Percentiles rank a stretch among this genome's conserved stretches.
phyloP scores from a whole-genome alignment of 2,329 filamentous ascomycete species.

The Exophiala alcalophila region DNA sequence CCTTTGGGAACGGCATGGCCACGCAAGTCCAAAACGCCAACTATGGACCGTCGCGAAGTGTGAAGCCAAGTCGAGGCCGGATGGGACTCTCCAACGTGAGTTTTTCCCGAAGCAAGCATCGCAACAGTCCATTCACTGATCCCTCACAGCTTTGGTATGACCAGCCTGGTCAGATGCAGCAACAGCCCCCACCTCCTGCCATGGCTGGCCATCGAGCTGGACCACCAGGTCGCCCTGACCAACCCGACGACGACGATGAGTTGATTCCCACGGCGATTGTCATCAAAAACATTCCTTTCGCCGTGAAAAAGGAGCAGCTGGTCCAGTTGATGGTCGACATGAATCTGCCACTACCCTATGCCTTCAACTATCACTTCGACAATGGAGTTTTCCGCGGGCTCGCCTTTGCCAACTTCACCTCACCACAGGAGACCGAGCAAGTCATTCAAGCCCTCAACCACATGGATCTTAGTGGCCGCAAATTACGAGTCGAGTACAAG shows the following conservation, averaged over 20 bases:
- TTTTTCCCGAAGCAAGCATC: conserved; percentile 30
- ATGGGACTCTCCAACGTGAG: conserved; percentile 71
- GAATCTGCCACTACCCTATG: conserved; percentile 89
- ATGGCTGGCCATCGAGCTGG: conserved; percentile 42
- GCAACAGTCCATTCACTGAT: conserved; percentile 12
- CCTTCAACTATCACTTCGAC: conserved; percentile 97
- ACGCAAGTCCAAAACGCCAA: conserved; percentile 39
- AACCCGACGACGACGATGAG: conserved; percentile 62
- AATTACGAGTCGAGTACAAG: conserved; percentile 96
- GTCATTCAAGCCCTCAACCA: conserved; percentile 96
- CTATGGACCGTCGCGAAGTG: conserved; percentile 49
- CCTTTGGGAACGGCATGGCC: conserved; percentile 49
- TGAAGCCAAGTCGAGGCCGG: conserved; percentile 56
- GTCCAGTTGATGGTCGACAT: conserved; percentile 92
- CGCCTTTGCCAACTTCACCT: conserved; percentile 97
- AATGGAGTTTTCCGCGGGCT: conserved; percentile 94
- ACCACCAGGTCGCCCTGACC: conserved; percentile 42
- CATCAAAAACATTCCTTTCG: conserved; percentile 99
- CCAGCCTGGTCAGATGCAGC: conserved; percentile 40
- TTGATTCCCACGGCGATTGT: conserved; percentile 97
- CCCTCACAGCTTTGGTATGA: conserved; percentile 61
- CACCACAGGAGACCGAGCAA: conserved; percentile 83
- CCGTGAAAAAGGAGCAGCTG: conserved; percentile 93
- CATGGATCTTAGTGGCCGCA: conserved; percentile 89
- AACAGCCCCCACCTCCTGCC: conserved; percentile 44